Evolutionary conservation across 169 alveolate species (phyloP), one percentile per base, ranked within the genome.

Genomic region (Plasmodium berghei): DNA sequence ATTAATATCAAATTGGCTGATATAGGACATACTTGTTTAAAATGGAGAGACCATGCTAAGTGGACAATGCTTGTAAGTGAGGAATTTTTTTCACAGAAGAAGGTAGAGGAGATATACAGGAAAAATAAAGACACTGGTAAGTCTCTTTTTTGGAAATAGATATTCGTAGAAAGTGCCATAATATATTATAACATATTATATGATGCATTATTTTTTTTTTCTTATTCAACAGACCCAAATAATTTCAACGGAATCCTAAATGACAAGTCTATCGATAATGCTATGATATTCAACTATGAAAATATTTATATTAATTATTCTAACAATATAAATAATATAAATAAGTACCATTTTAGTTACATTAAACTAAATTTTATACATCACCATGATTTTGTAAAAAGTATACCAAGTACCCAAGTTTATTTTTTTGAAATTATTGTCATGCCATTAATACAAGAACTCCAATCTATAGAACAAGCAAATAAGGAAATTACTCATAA

Each of bases 1-100:
- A 93, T 96, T 34, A 95, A 97, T 56, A 88, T 97, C 40, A 97
- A 97, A 59, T 88, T 97, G n/a, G 99, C 98, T 6, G 99, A 97
- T 80, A 94, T 97, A 20, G 99, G 98, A 12, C 99, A 97, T 91
- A 94, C 96, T 46, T 96, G 97, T 75, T 92, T 97, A 61, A 95
- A 94, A 86, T 95, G 97, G 97, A 93, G 92, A n/a, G 96, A 95
- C 46, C 99, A 97, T 62, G 87, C 94, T 22, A 87, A 95, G 54
- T 97, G 99, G 99, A 94, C 98, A 16, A 91, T 89, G 89, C 92
- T 96, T n/a, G 95, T 97, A n/a, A 93, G 95, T 20, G 98, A 97
- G 83, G 99, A 97, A 94, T 97, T 96, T 83, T 96, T 95, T 95
- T 73, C 92, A 26, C 99, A 97, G 80, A 98, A 98, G 20, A 94